A percentile compares a stretch with the other conserved stretches of the same genome.
Evolutionary conservation across 2,329 filamentous ascomycete species (phyloP).

Genomic region (Fusarium scirpi): DNA sequence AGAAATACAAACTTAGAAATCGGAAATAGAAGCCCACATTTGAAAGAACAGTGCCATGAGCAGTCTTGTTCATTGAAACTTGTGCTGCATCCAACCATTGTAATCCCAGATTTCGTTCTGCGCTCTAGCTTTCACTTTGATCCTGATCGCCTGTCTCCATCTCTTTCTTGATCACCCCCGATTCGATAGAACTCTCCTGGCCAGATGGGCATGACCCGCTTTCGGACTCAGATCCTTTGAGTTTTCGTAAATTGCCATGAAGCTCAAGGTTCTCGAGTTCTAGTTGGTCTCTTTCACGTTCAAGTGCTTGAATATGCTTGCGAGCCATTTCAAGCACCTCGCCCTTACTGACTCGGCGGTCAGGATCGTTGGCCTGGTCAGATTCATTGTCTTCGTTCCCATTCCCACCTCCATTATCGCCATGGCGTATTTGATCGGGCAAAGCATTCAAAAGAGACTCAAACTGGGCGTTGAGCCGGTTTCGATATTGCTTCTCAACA

Average conservation of each 20-base stretch:
- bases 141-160: conserved; percentile 4
- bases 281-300: conserved; percentile 41
- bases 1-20: neutral
- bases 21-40: neutral
- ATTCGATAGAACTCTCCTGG: conserved; percentile 32
- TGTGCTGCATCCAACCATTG: neutral
- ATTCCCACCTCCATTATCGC: conserved; percentile 17
- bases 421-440: conserved; percentile 39
- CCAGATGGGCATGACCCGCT: conserved; percentile 14
- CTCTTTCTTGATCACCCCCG: conserved; percentile 10
- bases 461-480: conserved; percentile 46
- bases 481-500: conserved; percentile 47
- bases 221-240: conserved; percentile 35
- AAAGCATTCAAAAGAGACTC: conserved; percentile 43
- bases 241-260: conserved; percentile 39
- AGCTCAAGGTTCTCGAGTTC: conserved; percentile 45
- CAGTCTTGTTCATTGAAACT: neutral
- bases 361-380: conserved; percentile 40
- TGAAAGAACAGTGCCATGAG: neutral
- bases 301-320: conserved; percentile 44
- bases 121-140: conserved; percentile 7
- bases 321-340: conserved; percentile 48
- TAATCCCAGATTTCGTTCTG: neutral
- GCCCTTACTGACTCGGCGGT: conserved; percentile 45
- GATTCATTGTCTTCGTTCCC: conserved; percentile 39